Conservation (phyloP, 495 filamentous ascomycete genomes). For the Lasiosphaeriaceae sp. region DNA sequence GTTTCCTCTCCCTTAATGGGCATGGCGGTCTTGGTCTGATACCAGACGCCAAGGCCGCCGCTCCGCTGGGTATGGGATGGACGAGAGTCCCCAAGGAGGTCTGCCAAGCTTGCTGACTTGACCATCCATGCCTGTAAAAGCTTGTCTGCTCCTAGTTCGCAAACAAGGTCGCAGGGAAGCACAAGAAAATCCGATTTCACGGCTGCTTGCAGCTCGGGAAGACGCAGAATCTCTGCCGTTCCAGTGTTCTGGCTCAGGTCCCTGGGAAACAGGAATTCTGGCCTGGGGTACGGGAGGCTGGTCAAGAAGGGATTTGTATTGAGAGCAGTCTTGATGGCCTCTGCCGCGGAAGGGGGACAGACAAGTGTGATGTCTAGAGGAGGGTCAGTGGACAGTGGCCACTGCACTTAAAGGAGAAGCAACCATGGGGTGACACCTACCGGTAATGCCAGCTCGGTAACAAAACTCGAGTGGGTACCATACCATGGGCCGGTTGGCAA, state of each 20-base stretch:
- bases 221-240: slow-evolving; percentile 84
- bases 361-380: slow-evolving; percentile 73
- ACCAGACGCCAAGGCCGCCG: slow-evolving; percentile 84
- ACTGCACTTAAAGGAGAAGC: no score
- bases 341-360: slow-evolving; percentile 68
- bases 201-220: slow-evolving; percentile 63
- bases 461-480: slow-evolving; percentile 93
- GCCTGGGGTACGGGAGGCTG: slow-evolving; percentile 67
- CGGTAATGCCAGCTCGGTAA: slow-evolving; percentile 76
- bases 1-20: slow-evolving; percentile 85
- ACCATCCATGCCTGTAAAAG: slow-evolving; percentile 92
- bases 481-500: slow-evolving; percentile 94
- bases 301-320: slow-evolving; percentile 86
- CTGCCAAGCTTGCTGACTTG: slow-evolving; percentile 61
- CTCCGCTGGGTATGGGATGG: slow-evolving; percentile 43
- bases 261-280: slow-evolving; percentile 69
- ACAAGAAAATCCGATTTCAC: slow-evolving; percentile 86
- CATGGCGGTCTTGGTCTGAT: slow-evolving; percentile 72
- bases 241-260: slow-evolving; percentile 72
- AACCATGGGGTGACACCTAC: slow-evolving; percentile 32
- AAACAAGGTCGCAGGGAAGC: slow-evolving; percentile 89
- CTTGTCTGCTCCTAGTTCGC: slow-evolving; percentile 77
- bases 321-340: slow-evolving; percentile 71
- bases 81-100: slow-evolving; percentile 30
- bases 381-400: slow-evolving; percentile 7